These are phyloP conservation scores for Cercophora samala DNA, from an alignment of 495 filamentous ascomycete species.

Conservation along the genomic window DNA sequence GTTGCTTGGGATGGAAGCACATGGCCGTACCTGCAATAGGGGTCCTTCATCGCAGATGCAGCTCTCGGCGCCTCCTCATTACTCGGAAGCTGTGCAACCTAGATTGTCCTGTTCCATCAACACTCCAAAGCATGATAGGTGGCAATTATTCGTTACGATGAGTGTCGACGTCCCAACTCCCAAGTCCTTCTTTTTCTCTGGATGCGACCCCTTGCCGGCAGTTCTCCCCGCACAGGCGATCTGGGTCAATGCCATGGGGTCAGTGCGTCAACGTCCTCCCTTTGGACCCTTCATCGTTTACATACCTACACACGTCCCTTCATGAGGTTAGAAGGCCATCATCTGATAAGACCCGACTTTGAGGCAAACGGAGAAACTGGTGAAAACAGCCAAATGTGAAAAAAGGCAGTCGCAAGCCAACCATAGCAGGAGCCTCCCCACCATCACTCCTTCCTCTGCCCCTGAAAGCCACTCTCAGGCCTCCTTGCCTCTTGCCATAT, in stretches of 20 bases:
- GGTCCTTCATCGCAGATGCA: background rate
- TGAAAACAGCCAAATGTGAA: background rate
- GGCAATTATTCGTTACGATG: background rate
- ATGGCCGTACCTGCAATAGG: background rate
- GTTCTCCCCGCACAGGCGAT: constrained; percentile 17
- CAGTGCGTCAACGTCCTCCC: constrained; percentile 11
- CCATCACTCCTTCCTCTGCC: background rate
- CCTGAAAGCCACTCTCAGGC: background rate
- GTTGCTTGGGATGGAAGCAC: constrained; percentile 13
- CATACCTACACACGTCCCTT: background rate
- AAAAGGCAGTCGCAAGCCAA: background rate
- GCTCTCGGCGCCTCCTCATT: constrained; percentile 3
- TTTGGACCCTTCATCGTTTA: background rate
- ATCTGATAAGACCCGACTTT: background rate
- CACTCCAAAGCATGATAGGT: background rate
- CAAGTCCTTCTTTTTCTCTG: background rate
- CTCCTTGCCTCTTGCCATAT: constrained; percentile 1
- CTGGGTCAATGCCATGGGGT: constrained; percentile 21
- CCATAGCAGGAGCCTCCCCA: background rate
- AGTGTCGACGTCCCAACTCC: background rate
- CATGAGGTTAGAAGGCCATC: background rate
- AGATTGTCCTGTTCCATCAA: background rate
- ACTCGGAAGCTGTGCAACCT: background rate
- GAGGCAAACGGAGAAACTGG: background rate
- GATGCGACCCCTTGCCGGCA: background rate